phyloP scores from a whole-genome alignment of 352 stramenopile genomes.

The Phytophthora pluvialis region DNA sequence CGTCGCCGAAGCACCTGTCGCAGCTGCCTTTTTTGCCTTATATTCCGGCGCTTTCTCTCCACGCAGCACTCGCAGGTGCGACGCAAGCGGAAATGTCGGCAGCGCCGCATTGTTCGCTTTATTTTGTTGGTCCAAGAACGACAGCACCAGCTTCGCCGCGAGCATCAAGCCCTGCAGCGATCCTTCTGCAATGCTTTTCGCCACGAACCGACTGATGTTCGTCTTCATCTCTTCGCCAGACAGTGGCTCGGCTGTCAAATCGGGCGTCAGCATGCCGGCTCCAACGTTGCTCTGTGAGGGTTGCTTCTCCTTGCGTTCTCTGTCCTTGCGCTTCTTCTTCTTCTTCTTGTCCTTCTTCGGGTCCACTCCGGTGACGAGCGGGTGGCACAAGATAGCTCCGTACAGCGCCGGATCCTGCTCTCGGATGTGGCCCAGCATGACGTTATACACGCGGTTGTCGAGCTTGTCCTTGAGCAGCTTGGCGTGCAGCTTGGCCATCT shows the following conservation, averaged over 20 bases:
- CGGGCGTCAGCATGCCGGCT: slow-evolving; percentile 71
- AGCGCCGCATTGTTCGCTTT: slow-evolving; percentile 17
- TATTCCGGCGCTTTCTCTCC: slow-evolving; percentile 69
- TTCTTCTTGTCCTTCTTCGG: slow-evolving; percentile 84
- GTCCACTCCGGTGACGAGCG: slow-evolving; percentile 79
- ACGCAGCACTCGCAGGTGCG: slow-evolving; percentile 78
- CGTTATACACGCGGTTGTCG: slow-evolving; percentile 80
- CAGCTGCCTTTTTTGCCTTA: slow-evolving; percentile 26
- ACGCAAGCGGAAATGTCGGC: slow-evolving; percentile 55
- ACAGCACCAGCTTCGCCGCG: slow-evolving; percentile 71
- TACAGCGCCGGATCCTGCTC: slow-evolving; percentile 85
- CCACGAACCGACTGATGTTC: slow-evolving; percentile 81
- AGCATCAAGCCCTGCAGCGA: slow-evolving; percentile 81
- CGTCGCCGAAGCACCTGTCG: slow-evolving; percentile 5
- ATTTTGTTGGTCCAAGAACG: slow-evolving; percentile 44
- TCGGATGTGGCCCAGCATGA: slow-evolving; percentile 78
- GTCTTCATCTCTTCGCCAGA: slow-evolving; percentile 56
- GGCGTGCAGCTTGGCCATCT: slow-evolving; percentile 54
- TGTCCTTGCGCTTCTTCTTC: slow-evolving; percentile 87
- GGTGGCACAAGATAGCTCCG: slow-evolving; percentile 84
- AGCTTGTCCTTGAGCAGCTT: slow-evolving; percentile 72
- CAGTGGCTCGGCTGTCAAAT: slow-evolving; percentile 69
- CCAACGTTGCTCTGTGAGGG: slow-evolving; percentile 38
- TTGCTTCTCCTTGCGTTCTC: slow-evolving; percentile 77
- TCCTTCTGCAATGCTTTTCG: slow-evolving; percentile 74